Percentiles rank a stretch among this genome's conserved stretches.
Conservation (phyloP, 495 filamentous ascomycete genomes). For the Barbatosphaeria neglecta region DNA sequence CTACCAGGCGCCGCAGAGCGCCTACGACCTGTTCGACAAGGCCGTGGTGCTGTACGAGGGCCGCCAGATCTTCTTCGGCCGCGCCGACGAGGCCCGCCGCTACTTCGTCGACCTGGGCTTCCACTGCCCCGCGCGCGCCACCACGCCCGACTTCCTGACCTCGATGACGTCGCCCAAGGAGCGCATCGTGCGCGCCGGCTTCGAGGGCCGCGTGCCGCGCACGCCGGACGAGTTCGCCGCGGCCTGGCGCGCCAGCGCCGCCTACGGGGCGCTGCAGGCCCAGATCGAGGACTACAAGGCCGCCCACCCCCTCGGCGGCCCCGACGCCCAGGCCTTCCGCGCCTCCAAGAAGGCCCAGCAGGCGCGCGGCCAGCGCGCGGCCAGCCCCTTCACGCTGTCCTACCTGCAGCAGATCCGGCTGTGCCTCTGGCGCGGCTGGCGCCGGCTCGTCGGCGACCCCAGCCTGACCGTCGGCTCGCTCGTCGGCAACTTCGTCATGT, state of each 20-base stretch:
- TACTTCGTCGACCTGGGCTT: constrained; percentile 71
- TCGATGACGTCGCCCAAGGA: constrained; percentile 65
- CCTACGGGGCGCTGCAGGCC: constrained; percentile 48
- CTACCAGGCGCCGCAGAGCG: constrained; percentile 69
- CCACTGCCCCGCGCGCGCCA: constrained; percentile 58
- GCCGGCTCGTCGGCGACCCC: constrained; percentile 57
- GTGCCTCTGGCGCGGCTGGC: constrained; percentile 65
- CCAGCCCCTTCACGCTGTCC: constrained; percentile 70
- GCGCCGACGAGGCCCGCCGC: constrained; percentile 45
- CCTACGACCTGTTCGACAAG: constrained; percentile 74
- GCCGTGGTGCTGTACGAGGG: constrained; percentile 70
- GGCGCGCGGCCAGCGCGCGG: constrained; percentile 46
- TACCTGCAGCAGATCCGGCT: constrained; percentile 57
- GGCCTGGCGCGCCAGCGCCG: constrained; percentile 63
- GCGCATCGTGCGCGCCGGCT: constrained; percentile 51
- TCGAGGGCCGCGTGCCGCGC: constrained; percentile 51
- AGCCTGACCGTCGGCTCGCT: constrained; percentile 57
- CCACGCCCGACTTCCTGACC: constrained; percentile 70
- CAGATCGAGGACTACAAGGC: constrained; percentile 64
- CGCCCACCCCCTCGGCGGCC: constrained; percentile 50
- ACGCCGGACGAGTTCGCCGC: constrained; percentile 68
- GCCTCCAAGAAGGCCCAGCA: constrained; percentile 55
- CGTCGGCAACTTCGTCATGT: constrained; percentile 62
- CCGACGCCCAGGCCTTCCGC: constrained; percentile 55
- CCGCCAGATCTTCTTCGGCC: constrained; percentile 72